Conservation (phyloP, 257 asterid genomes). For the Vinca minor region DNA sequence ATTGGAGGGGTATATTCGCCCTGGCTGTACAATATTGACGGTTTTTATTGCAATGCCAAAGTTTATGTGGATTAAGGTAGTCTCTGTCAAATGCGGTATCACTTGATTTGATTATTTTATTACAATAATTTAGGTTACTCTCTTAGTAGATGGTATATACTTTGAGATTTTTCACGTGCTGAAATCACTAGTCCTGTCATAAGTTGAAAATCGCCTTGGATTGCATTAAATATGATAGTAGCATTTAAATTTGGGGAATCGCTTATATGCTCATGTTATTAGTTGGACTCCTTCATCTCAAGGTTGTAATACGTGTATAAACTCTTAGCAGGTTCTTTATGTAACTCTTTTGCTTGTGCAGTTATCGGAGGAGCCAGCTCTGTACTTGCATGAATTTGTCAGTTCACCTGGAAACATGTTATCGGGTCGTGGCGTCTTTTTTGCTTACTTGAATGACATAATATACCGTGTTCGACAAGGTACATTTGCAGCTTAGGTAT, state of each 20-base stretch:
- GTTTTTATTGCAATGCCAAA: slow-evolving; percentile 70
- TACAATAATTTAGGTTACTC: not conserved
- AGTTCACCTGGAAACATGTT: slow-evolving; percentile 38
- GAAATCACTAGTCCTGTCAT: not conserved
- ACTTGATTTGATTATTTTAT: not conserved
- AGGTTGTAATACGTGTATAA: not conserved
- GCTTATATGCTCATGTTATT: not conserved
- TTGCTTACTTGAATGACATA: slow-evolving; percentile 35
- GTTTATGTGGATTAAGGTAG: slow-evolving; percentile 69
- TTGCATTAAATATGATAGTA: not conserved
- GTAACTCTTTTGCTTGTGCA: slow-evolving; percentile 28
- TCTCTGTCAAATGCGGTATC: slow-evolving; percentile 2
- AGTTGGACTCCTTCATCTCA: not conserved
- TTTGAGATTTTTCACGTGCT: not conserved
- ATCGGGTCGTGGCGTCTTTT: slow-evolving; percentile 30
- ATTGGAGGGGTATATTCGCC: slow-evolving; percentile 90
- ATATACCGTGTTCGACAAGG: slow-evolving; percentile 33
- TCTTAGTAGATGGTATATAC: too few relatives aligned
- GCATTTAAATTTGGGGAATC: not conserved
- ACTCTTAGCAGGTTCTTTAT: not conserved
- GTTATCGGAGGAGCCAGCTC: slow-evolving; percentile 71
- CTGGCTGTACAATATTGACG: slow-evolving; percentile 88
- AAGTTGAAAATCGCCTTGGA: not conserved
- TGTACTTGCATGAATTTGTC: slow-evolving; percentile 41
- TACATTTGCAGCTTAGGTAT: slow-evolving; percentile 11